Percentiles rank a stretch among this genome's conserved stretches.
Conservation (phyloP, 768 basidiomycete species). For the Tulasnella calospora region DNA sequence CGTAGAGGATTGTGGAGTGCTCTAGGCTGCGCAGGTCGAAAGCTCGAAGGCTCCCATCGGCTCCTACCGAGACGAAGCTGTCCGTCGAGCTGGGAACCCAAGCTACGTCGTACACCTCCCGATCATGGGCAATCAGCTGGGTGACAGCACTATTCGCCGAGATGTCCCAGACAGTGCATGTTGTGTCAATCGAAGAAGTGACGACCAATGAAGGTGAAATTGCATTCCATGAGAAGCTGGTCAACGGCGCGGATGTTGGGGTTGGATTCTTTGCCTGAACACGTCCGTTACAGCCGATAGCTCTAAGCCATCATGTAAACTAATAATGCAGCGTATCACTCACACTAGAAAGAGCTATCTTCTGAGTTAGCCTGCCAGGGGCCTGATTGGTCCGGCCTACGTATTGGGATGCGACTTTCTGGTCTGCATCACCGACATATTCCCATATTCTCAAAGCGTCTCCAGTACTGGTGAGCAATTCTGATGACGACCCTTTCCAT, state of each 20-base stretch:
- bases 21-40: constrained; percentile 95
- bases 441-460: constrained; percentile 93
- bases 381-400: constrained; percentile 60
- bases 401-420: constrained; percentile 51
- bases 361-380: constrained; percentile 62
- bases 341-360: constrained; percentile 69
- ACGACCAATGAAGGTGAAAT: constrained; percentile 86
- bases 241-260: constrained; percentile 81
- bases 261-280: constrained; percentile 80
- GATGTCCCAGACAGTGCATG: constrained; percentile 99
- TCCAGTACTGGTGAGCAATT: constrained; percentile 88
- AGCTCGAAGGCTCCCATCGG: constrained; percentile 91
- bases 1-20: constrained; percentile 97
- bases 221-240: constrained; percentile 97
- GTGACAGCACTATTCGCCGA: constrained; percentile 90
- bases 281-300: neutral
- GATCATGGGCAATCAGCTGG: constrained; percentile 94
- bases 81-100: constrained; percentile 96
- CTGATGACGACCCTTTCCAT: constrained; percentile 58
- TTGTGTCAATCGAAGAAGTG: constrained; percentile 97
- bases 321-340: constrained; percentile 34
- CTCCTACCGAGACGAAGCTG: constrained; percentile 97
- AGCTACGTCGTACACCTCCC: constrained; percentile 95
- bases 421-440: constrained; percentile 62
- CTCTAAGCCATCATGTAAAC: neutral